Evolutionary conservation across 805 yeast genomes (phyloP).

Genomic region (Pichia manshurica): DNA sequence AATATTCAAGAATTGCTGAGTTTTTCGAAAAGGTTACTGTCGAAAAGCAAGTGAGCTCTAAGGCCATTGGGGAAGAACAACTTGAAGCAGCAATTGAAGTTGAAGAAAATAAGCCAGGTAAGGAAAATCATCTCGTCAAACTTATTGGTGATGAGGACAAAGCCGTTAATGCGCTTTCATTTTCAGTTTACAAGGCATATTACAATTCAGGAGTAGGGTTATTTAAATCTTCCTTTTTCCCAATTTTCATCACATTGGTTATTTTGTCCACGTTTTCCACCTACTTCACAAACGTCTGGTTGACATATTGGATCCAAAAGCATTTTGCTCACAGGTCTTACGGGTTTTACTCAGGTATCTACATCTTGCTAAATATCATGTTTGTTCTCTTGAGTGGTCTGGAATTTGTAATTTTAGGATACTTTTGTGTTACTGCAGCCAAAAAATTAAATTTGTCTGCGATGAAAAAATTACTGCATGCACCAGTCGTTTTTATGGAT

Average conservation of each 20-base stretch:
- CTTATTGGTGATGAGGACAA: constrained; percentile 47
- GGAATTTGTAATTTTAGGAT: constrained; percentile 43
- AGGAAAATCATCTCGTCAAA: constrained; percentile 21
- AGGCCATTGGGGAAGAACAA: constrained; percentile 11
- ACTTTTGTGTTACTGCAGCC: constrained; percentile 48
- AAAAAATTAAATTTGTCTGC: constrained; percentile 46
- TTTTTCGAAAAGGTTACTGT: constrained; percentile 31
- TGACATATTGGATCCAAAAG: constrained; percentile 70
- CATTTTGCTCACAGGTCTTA: constrained; percentile 42
- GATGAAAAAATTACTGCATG: constrained; percentile 51
- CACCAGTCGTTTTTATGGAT: constrained; percentile 81
- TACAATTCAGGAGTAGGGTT: constrained; percentile 50
- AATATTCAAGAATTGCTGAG: constrained; percentile 31
- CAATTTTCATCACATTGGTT: constrained; percentile 21
- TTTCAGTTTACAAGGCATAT: constrained; percentile 46
- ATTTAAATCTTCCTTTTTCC: constrained; percentile 30
- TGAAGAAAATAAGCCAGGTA: constrained; percentile 9
- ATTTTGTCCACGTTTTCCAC: constrained; percentile 43
- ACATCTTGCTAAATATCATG: constrained; percentile 53
- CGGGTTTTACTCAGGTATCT: constrained; percentile 68
- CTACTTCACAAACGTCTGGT: constrained; percentile 67
- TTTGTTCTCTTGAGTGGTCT: constrained; percentile 38
- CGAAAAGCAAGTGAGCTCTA: constrained; percentile 4
- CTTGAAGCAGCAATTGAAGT: constrained; percentile 13
- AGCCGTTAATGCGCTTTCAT: constrained; percentile 49